These are phyloP conservation scores for Leishmania lainsoni DNA, from an alignment of 208 protist species.

Conservation along the genomic window DNA sequence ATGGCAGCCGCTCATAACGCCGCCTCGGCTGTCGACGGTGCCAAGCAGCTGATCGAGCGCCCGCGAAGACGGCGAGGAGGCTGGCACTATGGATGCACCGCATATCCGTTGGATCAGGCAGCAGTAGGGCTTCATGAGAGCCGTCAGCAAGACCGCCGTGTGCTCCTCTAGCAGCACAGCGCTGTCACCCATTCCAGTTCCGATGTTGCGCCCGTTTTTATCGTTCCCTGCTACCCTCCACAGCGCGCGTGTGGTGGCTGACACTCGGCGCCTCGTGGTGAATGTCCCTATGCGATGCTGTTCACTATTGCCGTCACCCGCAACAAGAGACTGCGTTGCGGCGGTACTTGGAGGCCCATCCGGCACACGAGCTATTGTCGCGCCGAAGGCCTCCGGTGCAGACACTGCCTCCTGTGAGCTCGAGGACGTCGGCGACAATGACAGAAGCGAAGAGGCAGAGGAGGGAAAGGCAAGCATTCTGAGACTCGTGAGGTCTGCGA, in stretches of 20 bases:
- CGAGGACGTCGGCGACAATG: background rate
- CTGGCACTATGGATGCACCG: background rate
- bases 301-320: background rate
- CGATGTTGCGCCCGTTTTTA: conserved; percentile 10
- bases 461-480: background rate
- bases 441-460: conserved; percentile 1
- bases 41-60: too few species aligned
- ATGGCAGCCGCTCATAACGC: background rate
- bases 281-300: background rate
- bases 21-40: background rate
- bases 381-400: background rate
- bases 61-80: background rate
- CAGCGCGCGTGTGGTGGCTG: background rate
- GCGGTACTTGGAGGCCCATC: background rate
- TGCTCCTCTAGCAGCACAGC: conserved; percentile 8
- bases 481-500: background rate
- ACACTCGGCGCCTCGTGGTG: background rate
- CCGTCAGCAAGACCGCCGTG: conserved; percentile 13
- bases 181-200: conserved; percentile 1
- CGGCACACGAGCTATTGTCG: background rate
- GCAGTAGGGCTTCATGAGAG: conserved; percentile 28
- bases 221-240: background rate
- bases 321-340: background rate
- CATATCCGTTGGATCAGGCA: background rate
- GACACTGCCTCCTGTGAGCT: background rate